These are phyloP conservation scores for Chrysoporthe cubensis DNA, from an alignment of 2,329 filamentous ascomycete species.

Conservation along the genomic window DNA sequence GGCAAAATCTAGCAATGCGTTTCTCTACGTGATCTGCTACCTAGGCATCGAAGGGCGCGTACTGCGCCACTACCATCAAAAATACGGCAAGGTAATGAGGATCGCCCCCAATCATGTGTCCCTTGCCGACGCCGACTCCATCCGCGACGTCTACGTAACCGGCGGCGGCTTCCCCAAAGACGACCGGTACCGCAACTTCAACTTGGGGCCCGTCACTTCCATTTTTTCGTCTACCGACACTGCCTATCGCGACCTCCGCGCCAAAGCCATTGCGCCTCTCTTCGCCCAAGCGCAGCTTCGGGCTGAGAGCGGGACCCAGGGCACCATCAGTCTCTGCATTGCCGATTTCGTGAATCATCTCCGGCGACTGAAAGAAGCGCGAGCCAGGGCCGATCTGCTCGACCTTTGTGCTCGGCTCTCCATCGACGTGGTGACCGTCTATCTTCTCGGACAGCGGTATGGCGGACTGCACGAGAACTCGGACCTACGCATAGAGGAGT, in stretches of 20 bases:
- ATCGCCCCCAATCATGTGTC: slow-evolving; percentile 44
- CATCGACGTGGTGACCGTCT: slow-evolving; percentile 19
- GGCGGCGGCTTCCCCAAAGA: slow-evolving; percentile 59
- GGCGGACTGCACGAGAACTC: slow-evolving; percentile 18
- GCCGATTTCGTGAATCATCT: slow-evolving; percentile 7
- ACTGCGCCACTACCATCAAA: slow-evolving; percentile 23
- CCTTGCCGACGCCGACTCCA: slow-evolving; percentile 48
- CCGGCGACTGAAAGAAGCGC: not conserved
- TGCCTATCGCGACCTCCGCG: slow-evolving; percentile 46
- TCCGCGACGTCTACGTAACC: slow-evolving; percentile 54
- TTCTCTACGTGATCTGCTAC: slow-evolving; percentile 31
- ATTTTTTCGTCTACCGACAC: slow-evolving; percentile 54
- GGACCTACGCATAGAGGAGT: not conserved
- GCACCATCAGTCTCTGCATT: slow-evolving; percentile 6
- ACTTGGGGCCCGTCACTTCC: slow-evolving; percentile 54
- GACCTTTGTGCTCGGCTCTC: slow-evolving; percentile 19
- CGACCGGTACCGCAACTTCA: slow-evolving; percentile 57
- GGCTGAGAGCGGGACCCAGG: not conserved
- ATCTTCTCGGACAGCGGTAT: slow-evolving; percentile 9
- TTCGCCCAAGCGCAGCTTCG: slow-evolving; percentile 46
- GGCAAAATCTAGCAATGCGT: slow-evolving; percentile 22
- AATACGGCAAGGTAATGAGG: slow-evolving; percentile 36
- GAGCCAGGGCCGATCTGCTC: slow-evolving; percentile 15
- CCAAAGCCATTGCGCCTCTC: slow-evolving; percentile 53
- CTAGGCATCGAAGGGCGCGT: slow-evolving; percentile 31